Conservation (phyloP, 2,329 filamentous ascomycete species). For the Phyllosticta citribraziliensis region DNA sequence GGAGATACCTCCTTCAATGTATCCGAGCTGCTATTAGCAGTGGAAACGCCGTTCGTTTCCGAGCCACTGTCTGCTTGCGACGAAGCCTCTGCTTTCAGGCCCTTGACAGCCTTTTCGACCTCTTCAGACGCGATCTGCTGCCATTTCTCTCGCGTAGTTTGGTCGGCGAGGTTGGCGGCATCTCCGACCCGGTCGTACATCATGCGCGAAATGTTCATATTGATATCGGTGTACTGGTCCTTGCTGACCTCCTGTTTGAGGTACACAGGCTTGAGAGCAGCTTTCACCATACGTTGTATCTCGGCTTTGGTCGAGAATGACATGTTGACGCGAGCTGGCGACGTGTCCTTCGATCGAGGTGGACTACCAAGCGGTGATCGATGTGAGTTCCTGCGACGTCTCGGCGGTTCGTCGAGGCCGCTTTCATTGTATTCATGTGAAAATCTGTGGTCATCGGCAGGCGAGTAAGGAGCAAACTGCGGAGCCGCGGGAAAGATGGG, state of each 20-base stretch:
- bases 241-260: constrained; percentile 68
- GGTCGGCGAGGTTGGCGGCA: constrained; percentile 45
- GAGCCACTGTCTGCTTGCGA: constrained; percentile 2
- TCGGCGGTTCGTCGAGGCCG: constrained; percentile 25
- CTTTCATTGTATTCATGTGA: constrained; percentile 15
- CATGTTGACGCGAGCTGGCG: constrained; percentile 56
- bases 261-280: constrained; percentile 74
- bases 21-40: not conserved
- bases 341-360: constrained; percentile 50
- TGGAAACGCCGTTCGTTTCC: not conserved
- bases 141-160: constrained; percentile 58
- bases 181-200: constrained; percentile 62
- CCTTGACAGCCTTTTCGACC: constrained; percentile 60
- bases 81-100: constrained; percentile 14
- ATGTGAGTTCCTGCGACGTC: constrained; percentile 19
- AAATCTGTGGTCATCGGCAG: constrained; percentile 24
- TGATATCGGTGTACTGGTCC: constrained; percentile 87
- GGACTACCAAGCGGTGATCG: constrained; percentile 28
- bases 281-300: constrained; percentile 79
- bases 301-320: constrained; percentile 78
- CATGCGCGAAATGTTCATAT: constrained; percentile 77
- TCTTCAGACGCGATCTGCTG: constrained; percentile 69
- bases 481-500: constrained; percentile 60
- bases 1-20: not conserved
- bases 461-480: constrained; percentile 60